Percentiles rank a stretch among this genome's conserved stretches.
Conservation (phyloP, 2,329 filamentous ascomycete species). For the Dendrostoma leiphaemia region DNA sequence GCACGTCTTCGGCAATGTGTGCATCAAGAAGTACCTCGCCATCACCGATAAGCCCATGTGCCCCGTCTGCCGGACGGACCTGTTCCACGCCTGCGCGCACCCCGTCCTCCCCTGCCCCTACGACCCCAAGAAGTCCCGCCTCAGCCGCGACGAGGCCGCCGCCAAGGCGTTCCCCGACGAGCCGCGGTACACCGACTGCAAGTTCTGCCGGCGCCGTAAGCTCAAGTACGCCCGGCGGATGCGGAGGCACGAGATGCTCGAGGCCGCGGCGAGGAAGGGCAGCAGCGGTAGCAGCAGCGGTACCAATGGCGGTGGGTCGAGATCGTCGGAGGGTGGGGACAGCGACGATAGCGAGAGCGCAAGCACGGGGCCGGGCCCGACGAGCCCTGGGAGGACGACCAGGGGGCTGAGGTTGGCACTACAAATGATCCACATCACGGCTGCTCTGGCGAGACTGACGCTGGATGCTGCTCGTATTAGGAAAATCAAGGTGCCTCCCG, state of each 20-base stretch:
- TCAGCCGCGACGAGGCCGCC: slow-evolving; percentile 13
- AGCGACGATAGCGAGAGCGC: not conserved
- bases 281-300: not conserved
- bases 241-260: slow-evolving; percentile 52
- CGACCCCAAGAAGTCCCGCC: slow-evolving; percentile 14
- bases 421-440: slow-evolving; percentile 14
- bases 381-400: slow-evolving; percentile 3
- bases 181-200: slow-evolving; percentile 8
- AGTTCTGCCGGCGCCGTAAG: slow-evolving; percentile 56
- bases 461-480: slow-evolving; percentile 20
- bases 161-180: slow-evolving; percentile 12
- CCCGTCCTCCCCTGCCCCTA: slow-evolving; percentile 14
- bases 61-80: slow-evolving; percentile 19
- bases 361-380: too few species aligned
- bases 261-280: slow-evolving; percentile 20
- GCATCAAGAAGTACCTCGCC: slow-evolving; percentile 20
- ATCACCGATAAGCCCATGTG: slow-evolving; percentile 20
- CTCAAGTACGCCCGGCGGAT: slow-evolving; percentile 67
- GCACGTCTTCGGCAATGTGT: slow-evolving; percentile 19
- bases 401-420: slow-evolving; percentile 19
- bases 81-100: slow-evolving; percentile 19
- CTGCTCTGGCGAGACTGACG: slow-evolving; percentile 19
- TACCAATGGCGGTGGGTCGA: slow-evolving; percentile 1
- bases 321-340: not conserved
- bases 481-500: slow-evolving; percentile 18